These are phyloP conservation scores for Pterocarpus macrocarpus DNA, from an alignment of 306 rosid genomes.

Conservation along the genomic window DNA sequence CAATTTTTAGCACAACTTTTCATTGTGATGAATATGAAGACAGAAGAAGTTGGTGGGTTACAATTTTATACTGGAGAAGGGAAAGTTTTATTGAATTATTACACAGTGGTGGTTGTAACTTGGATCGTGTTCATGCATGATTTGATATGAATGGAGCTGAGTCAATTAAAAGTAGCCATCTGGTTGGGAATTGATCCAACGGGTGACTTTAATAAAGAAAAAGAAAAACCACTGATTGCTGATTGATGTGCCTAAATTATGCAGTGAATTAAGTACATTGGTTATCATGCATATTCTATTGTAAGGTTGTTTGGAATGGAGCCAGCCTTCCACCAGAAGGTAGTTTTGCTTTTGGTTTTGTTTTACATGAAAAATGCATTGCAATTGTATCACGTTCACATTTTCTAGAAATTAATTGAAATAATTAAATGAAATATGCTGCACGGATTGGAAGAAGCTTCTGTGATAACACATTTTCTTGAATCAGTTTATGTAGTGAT, in stretches of 20 bases:
- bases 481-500: no score
- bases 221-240: constrained; percentile 28
- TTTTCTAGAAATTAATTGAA: no score
- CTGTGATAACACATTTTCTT: no score
- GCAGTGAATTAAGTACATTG: neutral
- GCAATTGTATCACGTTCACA: no score
- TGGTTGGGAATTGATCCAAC: constrained; percentile 38
- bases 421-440: no score
- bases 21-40: neutral
- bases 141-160: constrained; percentile 37
- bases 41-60: neutral
- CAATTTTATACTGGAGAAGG: neutral
- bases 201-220: constrained; percentile 26
- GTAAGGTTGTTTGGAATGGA: no score
- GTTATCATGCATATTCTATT: constrained; percentile 20
- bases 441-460: no score
- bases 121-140: constrained; percentile 19
- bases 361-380: no score
- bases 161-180: constrained; percentile 41
- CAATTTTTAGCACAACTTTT: no score
- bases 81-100: constrained; percentile 40
- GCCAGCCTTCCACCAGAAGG: no score
- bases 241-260: constrained; percentile 31
- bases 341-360: no score
- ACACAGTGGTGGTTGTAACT: constrained; percentile 26